Evolutionary conservation across 805 yeast species (phyloP).

Genomic region (Priceomyces carsonii): DNA sequence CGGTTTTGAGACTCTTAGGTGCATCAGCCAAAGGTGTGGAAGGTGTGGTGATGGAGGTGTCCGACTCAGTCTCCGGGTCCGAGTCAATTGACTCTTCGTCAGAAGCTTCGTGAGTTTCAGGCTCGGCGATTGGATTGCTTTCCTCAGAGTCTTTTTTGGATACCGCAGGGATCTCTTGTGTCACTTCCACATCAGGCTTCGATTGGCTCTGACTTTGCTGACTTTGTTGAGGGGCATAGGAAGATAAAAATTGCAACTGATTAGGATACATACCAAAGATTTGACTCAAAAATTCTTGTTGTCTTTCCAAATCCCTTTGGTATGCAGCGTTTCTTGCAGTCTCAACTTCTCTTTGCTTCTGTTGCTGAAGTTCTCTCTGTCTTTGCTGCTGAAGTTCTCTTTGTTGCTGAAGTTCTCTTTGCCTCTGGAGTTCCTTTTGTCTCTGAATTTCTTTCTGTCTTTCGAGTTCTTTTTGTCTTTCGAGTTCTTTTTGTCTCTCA

Average conservation of each 20-base stretch:
- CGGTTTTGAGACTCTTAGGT: no score
- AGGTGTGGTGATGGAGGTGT: constrained; percentile 4
- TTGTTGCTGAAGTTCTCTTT: constrained; percentile 4
- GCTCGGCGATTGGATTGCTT: not conserved
- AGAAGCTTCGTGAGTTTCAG: constrained; percentile 7
- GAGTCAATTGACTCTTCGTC: constrained; percentile 20
- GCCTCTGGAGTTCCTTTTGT: constrained; percentile 9
- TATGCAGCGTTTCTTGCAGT: constrained; percentile 3
- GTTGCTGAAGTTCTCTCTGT: constrained; percentile 10
- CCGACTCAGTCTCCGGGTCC: constrained; percentile 11
- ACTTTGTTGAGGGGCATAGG: constrained; percentile 9
- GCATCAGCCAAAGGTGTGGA: constrained; percentile 5
- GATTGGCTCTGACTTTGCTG: not conserved
- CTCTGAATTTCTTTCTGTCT: constrained; percentile 4
- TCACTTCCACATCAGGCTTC: not conserved
- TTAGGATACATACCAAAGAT: constrained; percentile 14
- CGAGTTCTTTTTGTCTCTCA: constrained; percentile 3
- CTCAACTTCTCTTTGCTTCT: constrained; percentile 10
- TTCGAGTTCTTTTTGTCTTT: constrained; percentile 1
- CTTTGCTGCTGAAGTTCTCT: constrained; percentile 5
- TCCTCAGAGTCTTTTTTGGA: not conserved
- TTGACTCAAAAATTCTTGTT: constrained; percentile 25
- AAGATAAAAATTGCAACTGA: constrained; percentile 7
- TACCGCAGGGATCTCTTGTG: not conserved
- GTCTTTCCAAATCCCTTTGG: constrained; percentile 13